Base-by-base conservation (phyloP, 805 yeast species). In the Kockiozyma suomiensis region DNA sequence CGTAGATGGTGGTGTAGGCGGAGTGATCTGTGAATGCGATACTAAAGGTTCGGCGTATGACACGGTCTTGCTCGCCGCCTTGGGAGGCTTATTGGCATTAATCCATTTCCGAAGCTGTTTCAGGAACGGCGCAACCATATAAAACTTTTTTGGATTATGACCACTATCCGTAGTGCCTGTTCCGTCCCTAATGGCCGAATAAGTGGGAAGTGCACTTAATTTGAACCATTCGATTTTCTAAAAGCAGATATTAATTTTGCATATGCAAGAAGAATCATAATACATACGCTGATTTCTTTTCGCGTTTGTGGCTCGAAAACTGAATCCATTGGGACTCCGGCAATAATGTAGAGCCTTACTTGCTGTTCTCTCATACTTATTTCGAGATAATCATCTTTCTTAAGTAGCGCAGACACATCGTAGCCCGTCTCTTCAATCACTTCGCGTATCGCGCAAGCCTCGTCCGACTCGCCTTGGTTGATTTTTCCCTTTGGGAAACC, bases 401-500 rank as follows among this genome's bases (percentile, higher is more conserved):
- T 82, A 45, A 92, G 79, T 64, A 80, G 82, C 17, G 83, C 84
- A 0, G 85, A 74, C 51, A 90, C 85, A 73, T 94, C 96, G 70
- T 86, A 92, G 0, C 98, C 97, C 15, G 92, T 93, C 74, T 94
- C 99, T 75, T 94, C 99, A 63, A 81, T 81, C 23, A 89, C 91
- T 72, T 94, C 99, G 69, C 99, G 82, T 13, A 90, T 74, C 4
- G 98, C 97, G 76, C 99, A 96, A 55, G 82, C 85, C 4, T 84
- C 80, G 73, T 94, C 99, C 15, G 85, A 78, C 76, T 94, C 99
- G 70, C 86, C 96, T 71, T 94, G 92, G 40, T 96, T 89, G 58
- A 94, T 94, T 74, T 94, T 94, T 4, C 99, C 99, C 72, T 97
- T 80, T 4, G 99, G 99, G 70, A 94, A 94, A 6, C 97, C 88